Conservation (phyloP, 495 filamentous ascomycete species). For the Talaromyces trachyspermus region DNA sequence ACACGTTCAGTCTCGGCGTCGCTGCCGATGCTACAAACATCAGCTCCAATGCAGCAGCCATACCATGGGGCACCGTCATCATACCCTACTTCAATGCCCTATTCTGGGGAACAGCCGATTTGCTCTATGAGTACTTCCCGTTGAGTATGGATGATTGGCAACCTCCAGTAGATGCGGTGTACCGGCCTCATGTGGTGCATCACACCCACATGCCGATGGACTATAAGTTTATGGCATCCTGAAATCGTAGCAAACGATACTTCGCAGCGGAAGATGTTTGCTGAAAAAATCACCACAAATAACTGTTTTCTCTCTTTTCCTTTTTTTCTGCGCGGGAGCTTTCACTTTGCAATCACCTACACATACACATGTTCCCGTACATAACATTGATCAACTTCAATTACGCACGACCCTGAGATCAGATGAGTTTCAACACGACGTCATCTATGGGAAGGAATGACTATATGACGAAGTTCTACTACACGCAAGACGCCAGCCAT, state of each 20-base stretch:
- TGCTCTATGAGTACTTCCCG: constrained; percentile 88
- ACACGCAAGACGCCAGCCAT: too few species aligned
- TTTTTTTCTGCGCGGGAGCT: not conserved
- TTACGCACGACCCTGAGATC: not conserved
- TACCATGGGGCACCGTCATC: constrained; percentile 24
- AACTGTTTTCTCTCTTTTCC: not conserved
- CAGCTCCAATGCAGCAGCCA: constrained; percentile 24
- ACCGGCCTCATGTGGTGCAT: constrained; percentile 87
- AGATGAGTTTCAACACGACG: not conserved
- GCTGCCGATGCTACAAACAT: constrained; percentile 28
- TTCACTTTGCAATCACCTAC: too few species aligned
- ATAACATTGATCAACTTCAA: not conserved
- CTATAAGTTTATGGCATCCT: constrained; percentile 60
- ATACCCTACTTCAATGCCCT: constrained; percentile 36
- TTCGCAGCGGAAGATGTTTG: constrained; percentile 62
- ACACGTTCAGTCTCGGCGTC: constrained; percentile 20
- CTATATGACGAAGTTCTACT: not conserved
- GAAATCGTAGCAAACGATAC: constrained; percentile 71
- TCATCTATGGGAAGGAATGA: constrained; percentile 1
- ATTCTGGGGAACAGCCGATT: constrained; percentile 64
- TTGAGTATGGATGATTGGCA: constrained; percentile 87
- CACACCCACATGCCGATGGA: constrained; percentile 73
- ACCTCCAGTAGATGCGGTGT: constrained; percentile 84
- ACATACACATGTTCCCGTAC: constrained; percentile 3
- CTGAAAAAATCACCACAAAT: too few species aligned